Base-by-base conservation (phyloP, 306 rosid genomes). In the Purshia tridentata region DNA sequence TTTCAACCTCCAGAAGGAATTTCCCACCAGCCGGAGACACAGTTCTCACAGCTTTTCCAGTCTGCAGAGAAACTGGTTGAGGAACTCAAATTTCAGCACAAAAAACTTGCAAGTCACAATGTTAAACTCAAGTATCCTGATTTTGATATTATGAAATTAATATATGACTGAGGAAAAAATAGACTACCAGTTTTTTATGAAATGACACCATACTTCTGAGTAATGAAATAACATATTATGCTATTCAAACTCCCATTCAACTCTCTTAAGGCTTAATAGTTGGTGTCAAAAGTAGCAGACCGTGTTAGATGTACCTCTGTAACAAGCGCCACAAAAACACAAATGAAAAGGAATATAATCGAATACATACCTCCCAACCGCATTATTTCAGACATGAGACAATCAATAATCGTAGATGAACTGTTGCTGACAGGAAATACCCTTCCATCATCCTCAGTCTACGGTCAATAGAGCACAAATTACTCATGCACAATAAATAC, bases 361-460 rank as follows among this genome's bases (percentile, higher is more conserved):
- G 4, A 47, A 35, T 42, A 52, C 57, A 65, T 80, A 91, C 97
- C 92, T 82, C 94, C 96, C 50, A 73, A 67, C 65, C 68, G 78
- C 35, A 77, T 81, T 15, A 85, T 84, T 80, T 91, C 92, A 70
- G 92, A 81, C 91, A 91, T 84, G 79, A 93, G 92, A 82, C 98
- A 89, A 78, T 93, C 92, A 66, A 89, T 86, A 72, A 93, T 81
- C 0, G 98, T 81, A 78, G 98, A 82, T 51, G 97, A 91, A 71
- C 86, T 82, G 74, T 93, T 81, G 84, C 97, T 93, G 85, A 93
- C 92, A 52, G 96, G 98, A 85, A 93, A 93, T 42, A 89, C 98
- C 83, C 97, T 86, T 39, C 98, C 98, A 78, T 91, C 98, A 75
- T 88, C 94, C 88, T 93, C 98, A 69, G 80, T 74, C 98, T 93